These are phyloP conservation scores for Botrytis aclada DNA, from an alignment of 2,329 filamentous ascomycete genomes.

Conservation along the genomic window DNA sequence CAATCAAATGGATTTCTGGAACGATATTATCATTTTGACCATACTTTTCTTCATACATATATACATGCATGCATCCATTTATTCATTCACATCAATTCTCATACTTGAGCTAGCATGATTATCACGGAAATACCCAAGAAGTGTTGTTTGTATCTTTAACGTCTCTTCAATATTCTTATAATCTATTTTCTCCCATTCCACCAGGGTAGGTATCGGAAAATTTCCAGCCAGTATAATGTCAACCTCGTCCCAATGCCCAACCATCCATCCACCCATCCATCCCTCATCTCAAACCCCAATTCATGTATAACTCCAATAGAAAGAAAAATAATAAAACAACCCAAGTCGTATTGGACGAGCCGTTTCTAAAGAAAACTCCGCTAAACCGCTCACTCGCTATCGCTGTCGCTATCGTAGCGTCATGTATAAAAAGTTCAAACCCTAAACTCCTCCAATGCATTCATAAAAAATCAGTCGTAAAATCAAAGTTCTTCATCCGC, in stretches of 20 bases:
- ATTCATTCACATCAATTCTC: background rate
- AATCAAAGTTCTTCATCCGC: background rate
- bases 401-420: background rate
- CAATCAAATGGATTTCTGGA: background rate
- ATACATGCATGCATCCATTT: background rate
- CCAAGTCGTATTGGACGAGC: slow-evolving; percentile 8
- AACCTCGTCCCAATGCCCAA: background rate
- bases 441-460: slow-evolving; percentile 5
- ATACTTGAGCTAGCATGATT: background rate
- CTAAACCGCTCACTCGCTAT: background rate
- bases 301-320: background rate
- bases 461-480: slow-evolving; percentile 6
- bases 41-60: background rate
- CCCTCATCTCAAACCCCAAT: background rate
- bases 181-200: slow-evolving; percentile 3
- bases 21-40: background rate
- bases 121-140: background rate
- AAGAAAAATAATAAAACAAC: background rate
- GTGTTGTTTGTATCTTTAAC: background rate
- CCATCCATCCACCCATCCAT: background rate
- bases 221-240: background rate
- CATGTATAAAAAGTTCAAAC: background rate
- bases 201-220: background rate
- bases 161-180: background rate
- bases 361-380: slow-evolving; percentile 7